Evolutionary conservation across 768 basidiomycete species (phyloP), one percentile per base, ranked within the genome.

Genomic region (Hypsizygus marmoreus): DNA sequence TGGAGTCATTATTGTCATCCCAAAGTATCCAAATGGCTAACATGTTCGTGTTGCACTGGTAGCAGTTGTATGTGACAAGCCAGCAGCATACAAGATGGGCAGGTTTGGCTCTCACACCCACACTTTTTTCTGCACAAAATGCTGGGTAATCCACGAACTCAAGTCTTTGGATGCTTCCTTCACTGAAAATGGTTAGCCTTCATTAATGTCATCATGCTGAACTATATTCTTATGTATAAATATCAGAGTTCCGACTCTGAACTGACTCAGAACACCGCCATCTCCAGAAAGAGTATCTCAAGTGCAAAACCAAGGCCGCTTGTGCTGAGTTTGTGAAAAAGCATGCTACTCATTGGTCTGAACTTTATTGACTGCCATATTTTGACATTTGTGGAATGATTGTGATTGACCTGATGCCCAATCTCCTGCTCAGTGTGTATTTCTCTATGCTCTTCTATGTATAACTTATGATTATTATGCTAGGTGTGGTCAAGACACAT

Each of bases 71-170:
- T 73, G 71, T 32, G 65, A 71, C 40, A 68, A 71, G 35, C 71
- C 70, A 1, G 72, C 70, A 3, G 65, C 64, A 0, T 64, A 67
- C 42, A 72, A 71, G n/a, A n/a, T n/a, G n/a, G n/a, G n/a, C n/a
- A n/a, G n/a, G n/a, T n/a, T n/a, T n/a, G 64, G 59, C 0, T 58
- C 62, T 0, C 65, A 66, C 33, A 37, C 40, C 0, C 70, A 70
- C 31, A 64, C 47, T 2, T 60, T 57, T 23, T 67, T 69, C 36
- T 73, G 69, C 42, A 67, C 64, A 0, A 39, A 43, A 2, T 70
- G 70, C 49, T 69, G 66, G 65, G 62, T 71, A 19, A 39, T 13
- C 0, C 57, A 65, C 20, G 40, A 12, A 0, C 32, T 55, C 3
- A 68, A 66, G 41, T 49, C 56, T 0, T 53, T 49, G 0, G 20